phyloP scores from a whole-genome alignment of 2,329 filamentous ascomycete species.

The Monilinia aucupariae region DNA sequence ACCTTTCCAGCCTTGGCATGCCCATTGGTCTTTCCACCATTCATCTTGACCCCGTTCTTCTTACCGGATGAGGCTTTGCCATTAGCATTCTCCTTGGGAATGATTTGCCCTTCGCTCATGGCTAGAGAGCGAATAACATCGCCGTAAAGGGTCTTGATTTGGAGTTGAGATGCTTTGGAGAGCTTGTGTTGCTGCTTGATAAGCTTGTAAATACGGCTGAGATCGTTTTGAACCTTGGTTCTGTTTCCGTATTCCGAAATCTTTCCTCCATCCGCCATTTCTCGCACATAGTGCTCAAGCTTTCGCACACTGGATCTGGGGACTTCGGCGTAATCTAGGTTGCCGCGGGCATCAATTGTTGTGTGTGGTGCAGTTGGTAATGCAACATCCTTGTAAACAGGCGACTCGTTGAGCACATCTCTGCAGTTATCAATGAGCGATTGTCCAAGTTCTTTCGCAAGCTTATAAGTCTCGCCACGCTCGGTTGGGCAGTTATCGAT shows the following conservation, averaged over 20 bases:
- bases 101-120: constrained; percentile 98
- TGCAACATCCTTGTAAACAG: constrained; percentile 93
- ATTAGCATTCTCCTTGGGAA: constrained; percentile 71
- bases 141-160: constrained; percentile 92
- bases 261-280: constrained; percentile 98
- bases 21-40: constrained; percentile 39
- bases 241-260: constrained; percentile 98
- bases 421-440: constrained; percentile 97
- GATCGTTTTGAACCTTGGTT: constrained; percentile 94
- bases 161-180: constrained; percentile 89
- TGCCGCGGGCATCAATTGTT: constrained; percentile 85
- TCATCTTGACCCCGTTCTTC: constrained; percentile 43
- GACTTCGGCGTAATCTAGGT: constrained; percentile 85
- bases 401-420: constrained; percentile 76
- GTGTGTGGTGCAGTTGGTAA: constrained; percentile 89
- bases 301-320: constrained; percentile 87
- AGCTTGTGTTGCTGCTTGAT: constrained; percentile 98
- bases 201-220: constrained; percentile 93
- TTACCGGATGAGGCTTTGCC: constrained; percentile 46
- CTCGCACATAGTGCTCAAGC: constrained; percentile 94
- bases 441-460: constrained; percentile 90
- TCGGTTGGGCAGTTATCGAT: constrained; percentile 98
- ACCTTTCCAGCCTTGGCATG: constrained; percentile 75
- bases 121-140: constrained; percentile 89
- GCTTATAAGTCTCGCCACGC: constrained; percentile 91